Conservation (phyloP, 805 yeast species). For the Cyberlindnera euphorbiiphila region DNA sequence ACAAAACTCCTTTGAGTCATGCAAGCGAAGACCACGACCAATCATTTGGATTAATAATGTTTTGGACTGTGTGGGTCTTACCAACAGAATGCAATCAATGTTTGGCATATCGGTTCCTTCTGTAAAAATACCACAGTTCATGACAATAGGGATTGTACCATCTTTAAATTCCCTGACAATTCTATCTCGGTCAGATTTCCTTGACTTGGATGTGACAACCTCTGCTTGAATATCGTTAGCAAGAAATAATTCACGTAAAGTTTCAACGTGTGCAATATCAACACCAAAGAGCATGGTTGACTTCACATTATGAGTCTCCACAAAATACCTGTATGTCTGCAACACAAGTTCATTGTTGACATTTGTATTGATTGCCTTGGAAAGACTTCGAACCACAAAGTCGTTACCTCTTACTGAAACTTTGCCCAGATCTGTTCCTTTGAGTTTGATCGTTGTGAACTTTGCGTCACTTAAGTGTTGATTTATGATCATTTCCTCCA, state of each 20-base stretch:
- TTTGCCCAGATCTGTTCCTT: conserved; percentile 41
- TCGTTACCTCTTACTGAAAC: conserved; percentile 39
- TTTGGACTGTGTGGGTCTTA: conserved; percentile 76
- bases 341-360: conserved; percentile 54
- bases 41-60: conserved; percentile 80
- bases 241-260: conserved; percentile 50
- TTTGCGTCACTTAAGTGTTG: conserved; percentile 69
- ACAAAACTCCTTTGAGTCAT: conserved; percentile 59
- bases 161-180: conserved; percentile 54
- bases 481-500: conserved; percentile 61
- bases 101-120: conserved; percentile 95
- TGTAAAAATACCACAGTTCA: conserved; percentile 87
- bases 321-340: conserved; percentile 46
- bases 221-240: conserved; percentile 63
- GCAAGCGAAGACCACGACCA: conserved; percentile 79
- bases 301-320: conserved; percentile 37
- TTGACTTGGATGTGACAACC: conserved; percentile 66
- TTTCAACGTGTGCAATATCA: conserved; percentile 61
- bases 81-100: conserved; percentile 73
- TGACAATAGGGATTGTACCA: conserved; percentile 64
- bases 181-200: conserved; percentile 43
- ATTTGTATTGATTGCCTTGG: conserved; percentile 50
- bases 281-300: conserved; percentile 79
- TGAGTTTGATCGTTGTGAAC: conserved; percentile 51
- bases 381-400: conserved; percentile 47